Percentiles rank a stretch among this genome's conserved stretches.
phyloP scores from a whole-genome alignment of 75 land plant species.

The Cupressus sempervirens region DNA sequence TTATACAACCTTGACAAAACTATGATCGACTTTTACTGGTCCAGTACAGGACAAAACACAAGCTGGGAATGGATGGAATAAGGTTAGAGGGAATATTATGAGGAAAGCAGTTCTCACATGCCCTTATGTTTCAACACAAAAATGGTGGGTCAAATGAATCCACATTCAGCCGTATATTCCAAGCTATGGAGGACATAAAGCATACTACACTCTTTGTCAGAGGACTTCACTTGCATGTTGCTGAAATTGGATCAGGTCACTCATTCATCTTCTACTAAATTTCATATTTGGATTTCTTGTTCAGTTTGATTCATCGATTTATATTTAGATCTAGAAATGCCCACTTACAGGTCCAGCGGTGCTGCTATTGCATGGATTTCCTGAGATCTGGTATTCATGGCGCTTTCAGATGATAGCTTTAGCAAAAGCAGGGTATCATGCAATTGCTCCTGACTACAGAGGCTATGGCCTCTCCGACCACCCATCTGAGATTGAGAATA shows the following conservation, averaged over 20 bases:
- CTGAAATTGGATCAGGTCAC: background rate
- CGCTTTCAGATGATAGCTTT: conserved; percentile 64
- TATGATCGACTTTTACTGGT: background rate
- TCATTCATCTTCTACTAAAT: background rate
- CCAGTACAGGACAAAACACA: background rate
- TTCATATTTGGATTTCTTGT: background rate
- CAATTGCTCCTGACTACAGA: conserved; percentile 60
- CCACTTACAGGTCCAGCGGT: conserved; percentile 28
- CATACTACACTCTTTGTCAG: background rate
- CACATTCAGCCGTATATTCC: background rate
- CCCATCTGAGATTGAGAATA: conserved; percentile 42
- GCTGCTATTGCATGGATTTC: conserved; percentile 68
- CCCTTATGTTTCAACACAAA: background rate
- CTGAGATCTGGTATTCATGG: conserved; percentile 82
- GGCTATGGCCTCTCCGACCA: conserved; percentile 68
- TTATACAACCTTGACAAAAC: background rate
- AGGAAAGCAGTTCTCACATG: background rate
- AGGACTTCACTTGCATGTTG: background rate
- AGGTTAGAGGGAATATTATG: background rate
- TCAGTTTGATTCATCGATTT: background rate
- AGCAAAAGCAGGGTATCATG: conserved; percentile 58
- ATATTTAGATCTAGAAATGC: background rate
- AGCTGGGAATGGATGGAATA: background rate
- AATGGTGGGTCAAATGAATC: background rate
- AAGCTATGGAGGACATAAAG: background rate